Percentiles rank a stretch among this genome's conserved stretches.
These are phyloP conservation scores for Venturiaceae sp. DNA, from an alignment of 2,329 filamentous ascomycete genomes.

Conservation along the genomic window DNA sequence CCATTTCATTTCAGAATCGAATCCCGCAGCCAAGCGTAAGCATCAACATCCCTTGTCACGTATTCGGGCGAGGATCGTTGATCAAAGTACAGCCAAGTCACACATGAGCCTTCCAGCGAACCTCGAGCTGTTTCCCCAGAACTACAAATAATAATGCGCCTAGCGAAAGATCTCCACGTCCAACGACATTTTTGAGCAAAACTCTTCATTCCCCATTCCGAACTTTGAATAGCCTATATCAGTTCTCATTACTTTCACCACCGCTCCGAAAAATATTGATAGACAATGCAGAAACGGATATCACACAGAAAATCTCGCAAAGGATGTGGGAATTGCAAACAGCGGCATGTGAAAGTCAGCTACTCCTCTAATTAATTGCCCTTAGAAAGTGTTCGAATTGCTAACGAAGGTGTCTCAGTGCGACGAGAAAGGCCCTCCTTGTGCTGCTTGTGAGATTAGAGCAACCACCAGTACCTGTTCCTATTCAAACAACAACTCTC, in stretches of 20 bases:
- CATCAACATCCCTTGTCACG: not conserved
- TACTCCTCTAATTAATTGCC: not conserved
- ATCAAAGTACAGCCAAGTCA: not conserved
- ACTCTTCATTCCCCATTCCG: not conserved
- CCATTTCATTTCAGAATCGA: too few relatives aligned
- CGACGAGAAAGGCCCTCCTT: constrained; percentile 27
- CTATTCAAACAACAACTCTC: not conserved
- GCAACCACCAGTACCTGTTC: constrained; percentile 7
- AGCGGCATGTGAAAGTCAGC: constrained; percentile 29
- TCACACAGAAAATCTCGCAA: constrained; percentile 32
- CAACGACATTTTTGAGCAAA: not conserved
- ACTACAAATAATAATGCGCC: too few relatives aligned
- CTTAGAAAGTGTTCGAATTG: not conserved
- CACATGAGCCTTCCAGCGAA: not conserved
- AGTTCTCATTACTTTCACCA: not conserved
- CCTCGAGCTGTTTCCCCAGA: too few relatives aligned
- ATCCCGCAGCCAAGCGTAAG: too few relatives aligned
- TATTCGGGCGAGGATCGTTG: not conserved
- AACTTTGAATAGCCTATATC: not conserved
- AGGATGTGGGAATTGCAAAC: constrained; percentile 31
- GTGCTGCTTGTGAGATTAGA: constrained; percentile 22
- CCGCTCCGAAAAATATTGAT: not conserved
- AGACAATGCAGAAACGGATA: constrained; percentile 16
- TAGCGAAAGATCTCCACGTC: not conserved
- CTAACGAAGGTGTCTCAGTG: constrained; percentile 16